Evolutionary conservation across 352 stramenopile species (phyloP), one percentile per base, ranked within the genome.

Genomic region (Pythium guiyangense): DNA sequence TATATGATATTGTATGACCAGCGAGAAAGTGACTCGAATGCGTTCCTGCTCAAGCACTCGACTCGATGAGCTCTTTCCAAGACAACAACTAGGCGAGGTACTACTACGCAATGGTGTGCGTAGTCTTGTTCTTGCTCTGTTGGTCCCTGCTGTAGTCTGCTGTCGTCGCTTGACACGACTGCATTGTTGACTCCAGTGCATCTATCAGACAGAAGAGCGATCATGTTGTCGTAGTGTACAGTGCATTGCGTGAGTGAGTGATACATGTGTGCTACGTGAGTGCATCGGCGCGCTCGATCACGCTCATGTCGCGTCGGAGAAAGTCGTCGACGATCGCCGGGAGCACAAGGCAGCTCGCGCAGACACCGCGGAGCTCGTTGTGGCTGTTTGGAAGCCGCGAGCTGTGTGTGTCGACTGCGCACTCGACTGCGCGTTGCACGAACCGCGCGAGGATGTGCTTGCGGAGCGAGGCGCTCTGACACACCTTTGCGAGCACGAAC

Each of bases 261-360:
- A 42, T 42, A 14, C 9, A 42, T 42, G n/a, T n/a, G 37, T 4
- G 37, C 37, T 42, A 42, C 37, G 37, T 11, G 15, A 42, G 37
- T 18, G 37, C 37, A 15, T 56, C 34, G 5, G 43, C 31, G 18
- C 52, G 52, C 52, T 58, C 52, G 18, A 51, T 58, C 18, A 43
- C 52, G 10, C 52, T 44, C 52, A 58, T 58, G 29, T 58, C 52
- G 10, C 43, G 60, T 3, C 59, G 64, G 37, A 75, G 8, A n/a
- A 75, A 75, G 42, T 66, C 57, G 49, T 75, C 54, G 0, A 72
- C 64, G 4, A 72, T 60, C 20, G 50, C 48, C 2, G 67, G 64
- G 40, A 75, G 64, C 22, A 52, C 66, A 25, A 63, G 55, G 52
- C 67, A 72, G 11, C 64, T 57, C 20, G 58, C 54, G 39, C 64